phyloP scores from a whole-genome alignment of 371 early-diverging fungal species.

The Catenaria anguillulae region DNA sequence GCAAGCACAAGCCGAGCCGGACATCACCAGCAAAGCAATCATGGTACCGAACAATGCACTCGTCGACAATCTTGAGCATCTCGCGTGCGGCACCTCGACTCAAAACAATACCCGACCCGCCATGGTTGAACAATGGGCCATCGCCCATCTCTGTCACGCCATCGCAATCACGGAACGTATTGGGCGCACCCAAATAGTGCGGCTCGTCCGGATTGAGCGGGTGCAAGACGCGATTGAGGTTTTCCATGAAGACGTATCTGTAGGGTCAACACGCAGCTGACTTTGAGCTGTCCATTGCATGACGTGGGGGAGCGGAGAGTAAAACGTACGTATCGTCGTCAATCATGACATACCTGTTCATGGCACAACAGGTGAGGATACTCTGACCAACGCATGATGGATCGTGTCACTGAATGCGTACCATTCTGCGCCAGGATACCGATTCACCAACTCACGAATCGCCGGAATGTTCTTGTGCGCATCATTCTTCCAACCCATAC shows the following conservation, averaged over 20 bases:
- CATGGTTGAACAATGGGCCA: conserved; percentile 19
- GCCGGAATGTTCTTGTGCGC: conserved; percentile 40
- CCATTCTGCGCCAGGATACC: conserved; percentile 33
- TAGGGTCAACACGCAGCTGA: too few species aligned
- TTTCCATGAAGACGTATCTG: conserved; percentile 18
- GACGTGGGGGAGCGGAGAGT: background rate
- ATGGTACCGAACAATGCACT: conserved; percentile 24
- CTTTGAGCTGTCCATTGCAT: too few species aligned
- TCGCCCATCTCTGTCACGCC: conserved; percentile 23
- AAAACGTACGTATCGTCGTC: conserved; percentile 32
- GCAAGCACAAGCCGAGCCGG: conserved; percentile 28
- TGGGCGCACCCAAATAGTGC: conserved; percentile 25
- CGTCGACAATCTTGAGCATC: conserved; percentile 17
- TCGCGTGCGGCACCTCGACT: conserved; percentile 23
- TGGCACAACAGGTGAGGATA: too few species aligned
- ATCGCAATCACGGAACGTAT: conserved; percentile 23
- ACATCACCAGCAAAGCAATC: conserved; percentile 38
- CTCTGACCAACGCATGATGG: too few species aligned
- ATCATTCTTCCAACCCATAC: conserved; percentile 29
- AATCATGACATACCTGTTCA: conserved; percentile 21
- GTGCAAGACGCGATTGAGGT: conserved; percentile 16
- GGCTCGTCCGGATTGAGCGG: conserved; percentile 16
- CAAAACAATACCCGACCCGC: conserved; percentile 33
- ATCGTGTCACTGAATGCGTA: too few species aligned
- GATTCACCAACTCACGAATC: conserved; percentile 19